Evolutionary conservation across 495 filamentous ascomycete genomes (phyloP).

Genomic region (Penicillium simplicissimum): DNA sequence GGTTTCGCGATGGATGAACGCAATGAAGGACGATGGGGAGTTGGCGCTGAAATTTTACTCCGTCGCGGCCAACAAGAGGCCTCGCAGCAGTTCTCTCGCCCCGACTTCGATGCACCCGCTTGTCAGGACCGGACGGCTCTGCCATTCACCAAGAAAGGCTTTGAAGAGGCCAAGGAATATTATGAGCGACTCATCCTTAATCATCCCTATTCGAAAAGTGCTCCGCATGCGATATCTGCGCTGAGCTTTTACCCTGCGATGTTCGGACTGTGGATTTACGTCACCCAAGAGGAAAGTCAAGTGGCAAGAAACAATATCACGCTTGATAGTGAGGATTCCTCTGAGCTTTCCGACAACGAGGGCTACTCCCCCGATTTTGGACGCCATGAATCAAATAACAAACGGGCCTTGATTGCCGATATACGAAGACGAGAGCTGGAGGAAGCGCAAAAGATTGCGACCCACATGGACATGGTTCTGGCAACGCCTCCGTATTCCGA

Average conservation of each 20-base stretch:
- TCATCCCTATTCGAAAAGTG: slow-evolving; percentile 56
- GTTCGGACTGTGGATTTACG: slow-evolving; percentile 66
- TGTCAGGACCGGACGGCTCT: slow-evolving; percentile 4
- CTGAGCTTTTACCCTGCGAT: slow-evolving; percentile 66
- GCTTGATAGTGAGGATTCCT: slow-evolving; percentile 21
- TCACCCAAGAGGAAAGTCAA: slow-evolving; percentile 53
- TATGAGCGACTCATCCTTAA: slow-evolving; percentile 69
- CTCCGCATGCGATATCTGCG: slow-evolving; percentile 47
- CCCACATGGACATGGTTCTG: slow-evolving; percentile 64
- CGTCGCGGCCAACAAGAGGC: slow-evolving; percentile 38
- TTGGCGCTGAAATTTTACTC: slow-evolving; percentile 69
- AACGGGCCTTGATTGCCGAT: slow-evolving; percentile 24
- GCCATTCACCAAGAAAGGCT: slow-evolving; percentile 51
- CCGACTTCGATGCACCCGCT: not conserved
- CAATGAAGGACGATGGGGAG: slow-evolving; percentile 60
- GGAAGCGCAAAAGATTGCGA: slow-evolving; percentile 56
- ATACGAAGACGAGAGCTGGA: slow-evolving; percentile 39
- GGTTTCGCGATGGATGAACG: slow-evolving; percentile 58
- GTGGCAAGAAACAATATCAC: slow-evolving; percentile 29
- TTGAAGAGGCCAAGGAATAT: slow-evolving; percentile 60
- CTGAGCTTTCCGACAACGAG: slow-evolving; percentile 34
- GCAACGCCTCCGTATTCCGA: slow-evolving; percentile 64
- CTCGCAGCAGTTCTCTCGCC: not conserved
- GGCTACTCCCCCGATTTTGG: slow-evolving; percentile 17
- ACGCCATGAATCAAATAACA: slow-evolving; percentile 17